Conservation (phyloP, 768 basidiomycete species). For the Tephrocybe rancida region DNA sequence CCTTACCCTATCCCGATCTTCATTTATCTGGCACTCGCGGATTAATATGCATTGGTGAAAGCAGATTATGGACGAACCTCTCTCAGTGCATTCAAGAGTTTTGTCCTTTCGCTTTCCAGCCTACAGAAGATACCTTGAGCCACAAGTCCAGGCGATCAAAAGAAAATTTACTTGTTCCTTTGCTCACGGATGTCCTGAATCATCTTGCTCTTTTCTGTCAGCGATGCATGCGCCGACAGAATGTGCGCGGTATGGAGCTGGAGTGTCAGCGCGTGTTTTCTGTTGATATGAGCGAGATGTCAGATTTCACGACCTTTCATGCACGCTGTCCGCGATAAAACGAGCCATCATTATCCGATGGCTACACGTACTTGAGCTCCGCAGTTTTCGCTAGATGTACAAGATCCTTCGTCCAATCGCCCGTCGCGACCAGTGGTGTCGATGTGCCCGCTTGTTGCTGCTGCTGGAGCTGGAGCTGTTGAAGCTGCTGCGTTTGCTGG, state of each 20-base stretch:
- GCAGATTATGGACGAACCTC: conserved; percentile 45
- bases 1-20: conserved; percentile 75
- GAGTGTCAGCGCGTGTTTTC: conserved; percentile 82
- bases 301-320: conserved; percentile 1
- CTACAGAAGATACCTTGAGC: conserved; percentile 33
- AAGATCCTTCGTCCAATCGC: conserved; percentile 87
- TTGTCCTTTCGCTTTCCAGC: conserved; percentile 75
- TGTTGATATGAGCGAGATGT: conserved; percentile 27
- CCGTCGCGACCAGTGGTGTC: conserved; percentile 70
- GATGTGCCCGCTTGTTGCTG: conserved; percentile 31
- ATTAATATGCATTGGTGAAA: conserved; percentile 4
- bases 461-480: conserved; percentile 23
- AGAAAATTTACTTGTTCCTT: conserved; percentile 69
- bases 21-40: conserved; percentile 57
- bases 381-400: conserved; percentile 87
- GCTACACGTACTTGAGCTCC: conserved; percentile 74
- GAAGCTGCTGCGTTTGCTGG: conserved; percentile 18
- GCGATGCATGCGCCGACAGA: conserved; percentile 76
- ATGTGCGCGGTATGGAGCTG: conserved; percentile 89
- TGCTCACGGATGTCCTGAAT: conserved; percentile 84
- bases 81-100: conserved; percentile 66
- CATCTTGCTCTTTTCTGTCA: conserved; percentile 77
- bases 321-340: background rate
- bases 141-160: background rate
- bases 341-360: conserved; percentile 1